phyloP scores from a whole-genome alignment of 2,329 filamentous ascomycete species.

The Harringtonia lauricola region DNA sequence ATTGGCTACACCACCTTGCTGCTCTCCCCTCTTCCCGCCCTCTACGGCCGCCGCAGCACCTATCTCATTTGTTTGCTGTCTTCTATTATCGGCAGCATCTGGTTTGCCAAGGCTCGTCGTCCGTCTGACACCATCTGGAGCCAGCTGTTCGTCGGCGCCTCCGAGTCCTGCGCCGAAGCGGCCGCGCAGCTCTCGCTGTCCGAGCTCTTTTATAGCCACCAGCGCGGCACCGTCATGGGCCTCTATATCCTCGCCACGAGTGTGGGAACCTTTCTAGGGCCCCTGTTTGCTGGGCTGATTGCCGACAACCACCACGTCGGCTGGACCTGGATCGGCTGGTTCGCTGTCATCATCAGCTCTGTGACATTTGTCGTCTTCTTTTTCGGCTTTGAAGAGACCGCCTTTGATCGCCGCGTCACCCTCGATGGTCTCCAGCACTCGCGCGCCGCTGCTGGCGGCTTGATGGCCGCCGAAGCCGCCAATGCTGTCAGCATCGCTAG shows the following conservation, averaged over 20 bases:
- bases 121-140: conserved; percentile 1
- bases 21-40: conserved; percentile 19
- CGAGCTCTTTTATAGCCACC: conserved; percentile 45
- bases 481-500: neutral
- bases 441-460: neutral
- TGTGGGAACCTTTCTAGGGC: conserved; percentile 2
- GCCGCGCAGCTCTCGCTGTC: conserved; percentile 19
- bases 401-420: conserved; percentile 1
- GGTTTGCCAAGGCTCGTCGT: neutral
- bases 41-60: conserved; percentile 32
- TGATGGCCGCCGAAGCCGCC: neutral
- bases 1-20: conserved; percentile 23
- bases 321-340: conserved; percentile 23
- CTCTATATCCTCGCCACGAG: conserved; percentile 11
- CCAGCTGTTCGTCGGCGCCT: conserved; percentile 5
- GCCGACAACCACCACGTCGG: conserved; percentile 3
- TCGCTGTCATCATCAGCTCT: conserved; percentile 29
- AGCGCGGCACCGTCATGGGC: conserved; percentile 27
- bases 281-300: conserved; percentile 3
- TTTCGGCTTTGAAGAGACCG: conserved; percentile 3
- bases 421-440: conserved; percentile 1
- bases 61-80: conserved; percentile 49
- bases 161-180: conserved; percentile 3
- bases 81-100: conserved; percentile 1
- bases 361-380: conserved; percentile 19